A percentile compares a stretch with the other conserved stretches of the same genome.
Conservation (phyloP, 2,329 filamentous ascomycete species). For the Fonsecaea pedrosoi region DNA sequence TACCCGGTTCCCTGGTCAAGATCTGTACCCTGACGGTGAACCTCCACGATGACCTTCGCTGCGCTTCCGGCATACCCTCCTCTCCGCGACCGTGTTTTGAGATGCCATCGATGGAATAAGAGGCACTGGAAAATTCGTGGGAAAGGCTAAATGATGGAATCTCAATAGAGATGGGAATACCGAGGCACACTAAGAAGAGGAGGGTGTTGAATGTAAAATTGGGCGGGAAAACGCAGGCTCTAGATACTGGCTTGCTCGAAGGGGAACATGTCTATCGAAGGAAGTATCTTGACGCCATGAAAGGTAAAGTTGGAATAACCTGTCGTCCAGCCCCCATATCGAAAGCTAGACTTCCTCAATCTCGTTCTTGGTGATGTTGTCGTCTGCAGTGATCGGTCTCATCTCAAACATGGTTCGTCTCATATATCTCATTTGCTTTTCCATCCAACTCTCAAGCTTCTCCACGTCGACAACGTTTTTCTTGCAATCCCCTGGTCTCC, state of each 20-base stretch:
- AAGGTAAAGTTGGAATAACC: too few relatives aligned
- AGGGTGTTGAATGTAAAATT: background rate
- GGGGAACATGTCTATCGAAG: background rate
- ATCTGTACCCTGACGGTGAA: too few relatives aligned
- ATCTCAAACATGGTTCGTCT: conserved; percentile 16
- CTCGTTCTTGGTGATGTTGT: conserved; percentile 8
- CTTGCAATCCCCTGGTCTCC: background rate
- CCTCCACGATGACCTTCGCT: background rate
- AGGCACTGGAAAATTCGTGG: background rate
- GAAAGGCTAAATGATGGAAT: background rate
- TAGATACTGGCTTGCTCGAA: background rate
- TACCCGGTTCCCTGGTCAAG: too few relatives aligned
- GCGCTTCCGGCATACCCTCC: background rate
- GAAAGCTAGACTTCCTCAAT: conserved; percentile 1
- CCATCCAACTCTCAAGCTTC: conserved; percentile 12
- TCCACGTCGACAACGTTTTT: background rate
- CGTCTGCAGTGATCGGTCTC: conserved; percentile 12
- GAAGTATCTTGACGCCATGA: background rate
- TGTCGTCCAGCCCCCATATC: background rate
- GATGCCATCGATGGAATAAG: background rate
- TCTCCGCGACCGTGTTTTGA: background rate
- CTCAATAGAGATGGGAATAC: background rate
- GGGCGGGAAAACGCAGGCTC: background rate
- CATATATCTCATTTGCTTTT: conserved; percentile 16
- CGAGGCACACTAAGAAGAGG: background rate